Evolutionary conservation across 2,329 filamentous ascomycete species (phyloP).

Genomic region (Lachnellula willkommii): DNA sequence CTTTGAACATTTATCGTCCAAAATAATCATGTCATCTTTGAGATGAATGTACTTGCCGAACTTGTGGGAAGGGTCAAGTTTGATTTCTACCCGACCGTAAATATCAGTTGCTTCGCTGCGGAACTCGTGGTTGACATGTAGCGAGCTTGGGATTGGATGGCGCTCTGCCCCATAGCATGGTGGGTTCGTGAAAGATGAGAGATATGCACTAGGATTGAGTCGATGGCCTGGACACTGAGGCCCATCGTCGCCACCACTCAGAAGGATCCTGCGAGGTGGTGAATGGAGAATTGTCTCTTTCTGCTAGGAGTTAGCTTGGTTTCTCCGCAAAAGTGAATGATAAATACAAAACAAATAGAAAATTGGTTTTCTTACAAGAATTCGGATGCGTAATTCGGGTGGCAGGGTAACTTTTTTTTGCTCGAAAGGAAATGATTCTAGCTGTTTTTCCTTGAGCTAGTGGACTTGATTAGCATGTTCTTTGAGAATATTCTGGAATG

Average conservation of each 20-base stretch:
- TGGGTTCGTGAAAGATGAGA: not conserved
- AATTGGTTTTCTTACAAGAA: not conserved
- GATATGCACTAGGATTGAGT: not conserved
- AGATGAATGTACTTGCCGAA: not conserved
- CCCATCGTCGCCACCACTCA: not conserved
- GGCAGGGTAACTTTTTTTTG: not conserved
- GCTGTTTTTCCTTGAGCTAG: not conserved
- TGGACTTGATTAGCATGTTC: too few relatives aligned
- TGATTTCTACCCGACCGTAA: not conserved
- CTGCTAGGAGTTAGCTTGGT: too few relatives aligned
- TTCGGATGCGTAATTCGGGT: not conserved
- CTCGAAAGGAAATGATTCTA: not conserved
- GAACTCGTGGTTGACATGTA: not conserved
- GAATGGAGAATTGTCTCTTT: too few relatives aligned
- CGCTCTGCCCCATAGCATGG: not conserved
- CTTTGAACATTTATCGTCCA: not conserved
- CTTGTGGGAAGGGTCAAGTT: not conserved
- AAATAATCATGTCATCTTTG: not conserved
- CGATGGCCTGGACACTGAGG: not conserved
- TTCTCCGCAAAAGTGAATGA: too few relatives aligned
- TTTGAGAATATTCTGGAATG: too few relatives aligned
- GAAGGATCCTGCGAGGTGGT: not conserved
- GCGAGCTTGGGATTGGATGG: not conserved
- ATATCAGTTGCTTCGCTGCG: not conserved
- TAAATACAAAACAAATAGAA: too few relatives aligned